Evolutionary conservation across 768 basidiomycete species (phyloP).

Genomic region (Dacryopinax primogenitus): DNA sequence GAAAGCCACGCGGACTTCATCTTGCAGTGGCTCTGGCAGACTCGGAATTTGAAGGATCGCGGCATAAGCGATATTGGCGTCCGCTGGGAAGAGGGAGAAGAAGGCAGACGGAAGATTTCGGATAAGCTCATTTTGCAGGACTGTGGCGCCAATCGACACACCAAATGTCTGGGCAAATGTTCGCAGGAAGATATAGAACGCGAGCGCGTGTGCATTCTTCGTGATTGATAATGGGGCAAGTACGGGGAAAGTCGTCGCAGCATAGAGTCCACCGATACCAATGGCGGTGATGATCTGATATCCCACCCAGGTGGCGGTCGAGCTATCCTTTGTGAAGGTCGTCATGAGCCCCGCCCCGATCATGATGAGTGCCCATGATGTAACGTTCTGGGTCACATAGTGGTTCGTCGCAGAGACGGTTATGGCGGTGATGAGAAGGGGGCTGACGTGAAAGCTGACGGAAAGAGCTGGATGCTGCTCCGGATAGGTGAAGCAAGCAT

Average conservation of each 20-base stretch:
- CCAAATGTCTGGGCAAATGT: slow-evolving; percentile 35
- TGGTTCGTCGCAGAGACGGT: background rate
- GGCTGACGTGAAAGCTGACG: slow-evolving; percentile 15
- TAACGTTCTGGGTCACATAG: background rate
- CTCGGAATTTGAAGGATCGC: slow-evolving; percentile 34
- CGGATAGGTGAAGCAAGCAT: slow-evolving; percentile 14
- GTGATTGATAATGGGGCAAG: slow-evolving; percentile 20
- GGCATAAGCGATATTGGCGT: slow-evolving; percentile 35
- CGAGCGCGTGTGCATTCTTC: slow-evolving; percentile 18
- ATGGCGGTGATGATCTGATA: background rate
- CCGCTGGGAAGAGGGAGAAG: slow-evolving; percentile 25
- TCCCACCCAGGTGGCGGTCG: background rate
- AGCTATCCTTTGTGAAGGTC: background rate
- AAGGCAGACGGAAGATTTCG: slow-evolving; percentile 33
- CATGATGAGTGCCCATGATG: background rate
- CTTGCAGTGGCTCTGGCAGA: slow-evolving; percentile 27
- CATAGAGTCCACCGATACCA: slow-evolving; percentile 2
- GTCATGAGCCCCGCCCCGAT: background rate
- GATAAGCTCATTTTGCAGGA: slow-evolving; percentile 41
- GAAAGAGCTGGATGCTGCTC: background rate
- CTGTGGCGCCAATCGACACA: slow-evolving; percentile 36
- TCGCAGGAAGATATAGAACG: slow-evolving; percentile 22
- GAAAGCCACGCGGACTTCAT: slow-evolving; percentile 34
- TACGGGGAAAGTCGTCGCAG: slow-evolving; percentile 23
- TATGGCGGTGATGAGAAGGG: slow-evolving; percentile 10